Base-by-base conservation (phyloP, 164 flowering plant species). In the Cinnamomum chago region DNA sequence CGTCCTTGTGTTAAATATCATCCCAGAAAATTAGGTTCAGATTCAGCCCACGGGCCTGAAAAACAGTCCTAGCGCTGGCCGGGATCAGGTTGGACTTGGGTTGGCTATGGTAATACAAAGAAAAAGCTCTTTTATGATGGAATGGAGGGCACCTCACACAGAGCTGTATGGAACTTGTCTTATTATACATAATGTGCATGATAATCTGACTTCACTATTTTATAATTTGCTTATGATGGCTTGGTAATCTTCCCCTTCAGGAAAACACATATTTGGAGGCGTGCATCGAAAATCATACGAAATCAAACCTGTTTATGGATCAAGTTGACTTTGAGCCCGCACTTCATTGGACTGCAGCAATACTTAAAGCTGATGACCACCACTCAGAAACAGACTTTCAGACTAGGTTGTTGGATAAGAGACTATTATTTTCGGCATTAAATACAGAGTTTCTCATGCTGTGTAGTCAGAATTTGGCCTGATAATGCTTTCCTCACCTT, bases 311-410 rank as follows among this genome's bases (percentile, higher is more conserved):
- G 76, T 95, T 79, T 72, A 93, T 95, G 99, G 97, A 93, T 77
- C 99, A 93, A 90, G 98, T 95, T 75, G 99, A 95, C 70, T 95
- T 95, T 85, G 98, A 93, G 80, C 97, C 98, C 17, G 75, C 97
- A 75, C 90, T 76, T 73, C 75, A 89, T 70, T 93, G 97, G 98
- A 88, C 73, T 77, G 89, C 89, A 40, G 82, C 82, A 40, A 65
- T 86, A 68, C 81, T 93, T 65, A 88, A 85, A 78, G 89, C 92
- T 68, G 94, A 89, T 81, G 83, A 86, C 73, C 84, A 82, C 72
- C 74, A 73, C 68, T 75, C 83, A 27, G 85, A 82, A 50, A 77
- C 73, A 2, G 75, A 82, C 73, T 35, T 58, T 79, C 64, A 68
- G 68, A 70, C 85, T 13, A 86, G 90, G 93, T 93, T 60, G 76